Percentiles rank a stretch among this genome's conserved stretches.
These are phyloP conservation scores for Neurospora sp. DNA, from an alignment of 495 filamentous ascomycete species.

Conservation along the genomic window DNA sequence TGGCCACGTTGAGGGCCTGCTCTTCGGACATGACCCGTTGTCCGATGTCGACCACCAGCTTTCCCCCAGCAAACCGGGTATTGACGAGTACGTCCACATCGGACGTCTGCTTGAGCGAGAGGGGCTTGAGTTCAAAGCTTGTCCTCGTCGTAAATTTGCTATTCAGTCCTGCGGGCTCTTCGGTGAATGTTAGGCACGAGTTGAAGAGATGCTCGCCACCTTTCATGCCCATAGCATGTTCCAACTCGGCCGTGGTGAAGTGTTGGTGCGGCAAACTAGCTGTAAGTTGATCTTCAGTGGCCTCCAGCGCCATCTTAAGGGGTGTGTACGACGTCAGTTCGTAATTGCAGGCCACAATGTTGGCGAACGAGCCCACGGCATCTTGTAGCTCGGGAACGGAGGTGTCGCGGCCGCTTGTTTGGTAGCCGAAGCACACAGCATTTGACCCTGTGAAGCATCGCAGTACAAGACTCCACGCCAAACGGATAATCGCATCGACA, in stretches of 20 bases:
- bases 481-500: conserved; percentile 28
- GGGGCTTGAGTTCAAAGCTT: conserved; percentile 22
- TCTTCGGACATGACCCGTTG: conserved; percentile 31
- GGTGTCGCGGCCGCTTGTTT: conserved; percentile 31
- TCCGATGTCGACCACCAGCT: conserved; percentile 32
- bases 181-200: conserved; percentile 35
- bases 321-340: conserved; percentile 21
- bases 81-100: conserved; percentile 34
- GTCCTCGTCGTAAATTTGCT: conserved; percentile 28
- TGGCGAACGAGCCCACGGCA: conserved; percentile 35
- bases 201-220: conserved; percentile 34
- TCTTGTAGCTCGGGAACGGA: conserved; percentile 25
- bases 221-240: conserved; percentile 33
- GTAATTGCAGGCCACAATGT: conserved; percentile 27
- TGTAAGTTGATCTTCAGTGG: conserved; percentile 25
- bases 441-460: conserved; percentile 32
- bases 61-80: conserved; percentile 25
- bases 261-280: conserved; percentile 30
- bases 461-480: conserved; percentile 37
- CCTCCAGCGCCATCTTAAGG: conserved; percentile 21
- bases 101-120: conserved; percentile 34
- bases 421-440: conserved; percentile 34
- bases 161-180: conserved; percentile 26
- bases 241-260: conserved; percentile 31
- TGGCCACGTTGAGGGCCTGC: conserved; percentile 30